A percentile compares a stretch with the other conserved stretches of the same genome.
These are phyloP conservation scores for Aquilaria sinensis DNA, from an alignment of 345 rosid genomes.

Conservation along the genomic window DNA sequence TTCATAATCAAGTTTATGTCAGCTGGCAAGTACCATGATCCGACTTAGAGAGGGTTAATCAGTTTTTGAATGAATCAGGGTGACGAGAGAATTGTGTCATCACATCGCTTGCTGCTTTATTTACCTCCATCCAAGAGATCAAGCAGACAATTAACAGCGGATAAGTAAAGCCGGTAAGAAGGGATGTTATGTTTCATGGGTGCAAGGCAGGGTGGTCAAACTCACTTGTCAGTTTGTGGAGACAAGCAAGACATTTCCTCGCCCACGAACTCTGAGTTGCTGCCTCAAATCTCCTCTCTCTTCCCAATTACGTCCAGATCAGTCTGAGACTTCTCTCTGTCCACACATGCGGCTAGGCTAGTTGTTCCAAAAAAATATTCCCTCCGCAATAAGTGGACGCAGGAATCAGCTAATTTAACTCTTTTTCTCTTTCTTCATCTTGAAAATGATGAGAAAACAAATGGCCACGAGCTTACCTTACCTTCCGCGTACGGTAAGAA, in stretches of 20 bases:
- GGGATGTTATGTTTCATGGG: constrained; percentile 35
- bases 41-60: background rate
- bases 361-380: constrained; percentile 7
- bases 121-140: constrained; percentile 3
- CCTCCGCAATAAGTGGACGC: constrained; percentile 9
- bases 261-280: constrained; percentile 21
- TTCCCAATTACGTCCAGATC: background rate
- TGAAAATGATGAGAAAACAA: constrained; percentile 14
- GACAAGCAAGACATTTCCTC: constrained; percentile 35
- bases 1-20: too few species aligned
- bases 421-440: constrained; percentile 1
- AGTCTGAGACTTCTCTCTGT: constrained; percentile 6
- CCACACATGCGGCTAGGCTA: constrained; percentile 20
- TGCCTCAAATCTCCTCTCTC: constrained; percentile 1
- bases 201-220: constrained; percentile 32
- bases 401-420: background rate
- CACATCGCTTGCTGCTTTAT: too few species aligned
- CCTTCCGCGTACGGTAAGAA: background rate
- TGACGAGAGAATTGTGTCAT: background rate
- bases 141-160: constrained; percentile 15
- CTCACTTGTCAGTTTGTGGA: constrained; percentile 43
- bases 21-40: background rate
- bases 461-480: constrained; percentile 13
- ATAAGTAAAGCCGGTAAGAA: constrained; percentile 3
- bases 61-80: constrained; percentile 10